Percentiles rank a stretch among this genome's conserved stretches.
Conservation (phyloP, 148 eudicot species). For the Vaccinium myrtillus region DNA sequence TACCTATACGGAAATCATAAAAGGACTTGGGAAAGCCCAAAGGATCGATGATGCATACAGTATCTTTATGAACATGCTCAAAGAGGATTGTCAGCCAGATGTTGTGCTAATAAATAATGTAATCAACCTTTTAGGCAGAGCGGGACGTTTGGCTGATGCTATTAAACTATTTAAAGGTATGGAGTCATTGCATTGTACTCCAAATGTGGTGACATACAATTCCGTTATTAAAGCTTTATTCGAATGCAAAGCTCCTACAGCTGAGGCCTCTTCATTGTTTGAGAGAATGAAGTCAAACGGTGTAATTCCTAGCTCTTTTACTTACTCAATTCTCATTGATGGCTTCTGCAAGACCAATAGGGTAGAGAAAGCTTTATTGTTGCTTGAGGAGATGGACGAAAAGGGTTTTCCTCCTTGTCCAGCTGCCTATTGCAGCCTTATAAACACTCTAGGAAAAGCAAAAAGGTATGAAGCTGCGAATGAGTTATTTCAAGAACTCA, state of each 20-base stretch:
- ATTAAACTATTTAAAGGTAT: conserved; percentile 70
- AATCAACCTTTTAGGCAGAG: conserved; percentile 72
- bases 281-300: conserved; percentile 75
- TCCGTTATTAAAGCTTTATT: conserved; percentile 71
- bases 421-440: conserved; percentile 94
- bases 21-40: conserved; percentile 75
- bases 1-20: conserved; percentile 86
- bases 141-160: conserved; percentile 69
- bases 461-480: conserved; percentile 91
- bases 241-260: conserved; percentile 63
- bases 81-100: conserved; percentile 84
- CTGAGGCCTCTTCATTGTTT: conserved; percentile 52
- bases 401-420: conserved; percentile 94
- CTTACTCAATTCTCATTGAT: conserved; percentile 90
- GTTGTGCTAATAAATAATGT: conserved; percentile 82
- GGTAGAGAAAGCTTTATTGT: conserved; percentile 74
- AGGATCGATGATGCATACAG: conserved; percentile 78
- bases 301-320: conserved; percentile 68
- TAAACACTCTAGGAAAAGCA: conserved; percentile 78
- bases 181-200: conserved; percentile 60
- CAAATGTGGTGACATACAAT: conserved; percentile 93
- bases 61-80: conserved; percentile 59
- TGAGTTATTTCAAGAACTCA: conserved; percentile 88
- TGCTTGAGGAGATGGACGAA: conserved; percentile 99
- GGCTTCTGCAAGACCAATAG: conserved; percentile 86